Base-by-base conservation (phyloP, 306 rosid species). In the Quercus mongolica region DNA sequence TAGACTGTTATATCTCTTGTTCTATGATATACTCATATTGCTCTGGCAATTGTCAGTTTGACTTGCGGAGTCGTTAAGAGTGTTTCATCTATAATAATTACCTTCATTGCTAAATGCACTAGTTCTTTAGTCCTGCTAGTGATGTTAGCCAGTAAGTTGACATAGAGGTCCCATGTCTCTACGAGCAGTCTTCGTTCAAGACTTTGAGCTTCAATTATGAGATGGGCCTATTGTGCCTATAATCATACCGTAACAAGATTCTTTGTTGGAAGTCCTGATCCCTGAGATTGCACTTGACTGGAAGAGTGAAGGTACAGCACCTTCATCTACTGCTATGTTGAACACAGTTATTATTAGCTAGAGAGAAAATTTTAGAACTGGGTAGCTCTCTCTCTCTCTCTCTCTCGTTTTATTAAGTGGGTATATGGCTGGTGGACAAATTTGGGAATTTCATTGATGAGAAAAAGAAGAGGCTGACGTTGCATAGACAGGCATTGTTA, bases 1-100 rank as follows among this genome's bases (percentile, higher is more conserved):
- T 79, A 41, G 77, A 77, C 71, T 80, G 26, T 81, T 79, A 69
- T 71, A 58, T 77, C 75, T 74, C 74, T 63, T 73, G 33, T 13
- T 71, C 18, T 78, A 21, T 78, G 17, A 28, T 52, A 62, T 71
- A 75, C 51, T 54, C 10, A 65, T 74, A 77, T 69, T 20, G 56
- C 49, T 56, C 74, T 35, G 20, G 1, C 46, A 30, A 18, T 30
- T 64, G 46, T 28, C 18, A 30, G 23, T 64, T 61, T 4, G 31
- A 61, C 67, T 61, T 25, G 17, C 35, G 28, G 26, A 59, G 54
- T 12, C 54, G 17, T 59, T 11, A 5, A 5, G 35, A 61, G 7
- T 26, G 7, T 26, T 61, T 23, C 26, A 61, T 61, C 67, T 61
- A 10, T 23, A 26, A 18, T 49, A 33, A 67, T 58, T 19, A 26